Evolutionary conservation across 495 filamentous ascomycete species (phyloP), one percentile per base, ranked within the genome.

Genomic region (Penicillium longicatenatum): DNA sequence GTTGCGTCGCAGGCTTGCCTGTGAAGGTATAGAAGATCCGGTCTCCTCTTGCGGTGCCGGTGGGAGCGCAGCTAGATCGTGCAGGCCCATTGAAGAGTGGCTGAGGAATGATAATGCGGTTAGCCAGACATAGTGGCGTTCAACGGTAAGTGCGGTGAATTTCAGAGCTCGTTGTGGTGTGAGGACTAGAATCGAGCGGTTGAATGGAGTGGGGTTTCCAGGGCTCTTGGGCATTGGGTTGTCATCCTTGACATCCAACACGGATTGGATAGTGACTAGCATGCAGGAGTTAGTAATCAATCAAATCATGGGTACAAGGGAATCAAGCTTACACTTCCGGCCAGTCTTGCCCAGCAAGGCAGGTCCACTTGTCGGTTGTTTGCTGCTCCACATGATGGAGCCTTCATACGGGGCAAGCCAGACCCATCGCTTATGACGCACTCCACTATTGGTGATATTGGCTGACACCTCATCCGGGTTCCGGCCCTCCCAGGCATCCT

Each of bases 391-490:
- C 75, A 98, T 91, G 48, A 98, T 92, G 10, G 92, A 86, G 39
- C 92, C 83, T 73, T 98, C 94, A 66, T 97, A 97, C 16, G 94
- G 94, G 12, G 92, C 93, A 31, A 98, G 82, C 94, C 94, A 98
- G 16, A 98, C 95, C 94, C 94, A 98, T 74, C 94, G 83, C 74
- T 94, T 97, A 63, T 98, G 94, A 39, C 95, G 72, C n/a, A 82
- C 78, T 29, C 85, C 84, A 58, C 78, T 82, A 65, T 74, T 75
- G 14, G 79, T 81, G 59, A 83, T 76, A 71, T 70, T 81, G 56
- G 77, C 81, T 3, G 82, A 79, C 42, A 80, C 76, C 64, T 82
- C 82, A 54, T 79, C 77, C 1, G 73, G 61, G 45, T 75, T 75
- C 53, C 69, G 68, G 8, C 72, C 74, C 51, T 87, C 86, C 68